Evolutionary conservation across 169 alveolate species (phyloP).

Genomic region (Eimeria sp.): DNA sequence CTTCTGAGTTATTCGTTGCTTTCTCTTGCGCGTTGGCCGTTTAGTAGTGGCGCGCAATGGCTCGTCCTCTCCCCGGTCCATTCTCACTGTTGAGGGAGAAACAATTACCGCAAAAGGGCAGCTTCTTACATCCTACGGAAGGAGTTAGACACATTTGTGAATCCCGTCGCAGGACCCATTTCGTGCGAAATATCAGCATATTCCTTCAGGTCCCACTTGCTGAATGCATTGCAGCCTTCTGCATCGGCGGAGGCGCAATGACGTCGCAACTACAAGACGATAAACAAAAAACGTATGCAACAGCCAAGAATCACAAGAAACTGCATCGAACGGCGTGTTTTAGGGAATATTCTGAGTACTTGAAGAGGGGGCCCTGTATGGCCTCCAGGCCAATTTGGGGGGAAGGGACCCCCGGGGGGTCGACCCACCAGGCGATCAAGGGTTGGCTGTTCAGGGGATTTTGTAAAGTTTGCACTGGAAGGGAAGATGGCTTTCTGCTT

Average conservation of each 20-base stretch:
- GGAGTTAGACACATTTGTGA: background rate
- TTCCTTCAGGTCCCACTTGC: background rate
- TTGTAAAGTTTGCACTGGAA: background rate
- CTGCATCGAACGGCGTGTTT: background rate
- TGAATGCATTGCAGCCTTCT: background rate
- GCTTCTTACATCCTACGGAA: background rate
- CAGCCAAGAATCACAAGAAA: background rate
- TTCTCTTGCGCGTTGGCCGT: conserved; percentile 44
- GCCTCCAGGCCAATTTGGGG: background rate
- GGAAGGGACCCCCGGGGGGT: conserved; percentile 27
- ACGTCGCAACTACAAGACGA: background rate
- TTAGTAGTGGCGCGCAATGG: background rate
- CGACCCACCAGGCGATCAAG: background rate
- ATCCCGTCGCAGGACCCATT: background rate
- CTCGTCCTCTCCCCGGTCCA: background rate
- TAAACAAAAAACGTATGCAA: background rate
- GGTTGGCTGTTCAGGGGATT: background rate
- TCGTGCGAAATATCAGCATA: background rate
- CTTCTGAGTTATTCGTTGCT: background rate
- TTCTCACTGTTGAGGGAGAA: background rate
- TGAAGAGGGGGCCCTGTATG: background rate
- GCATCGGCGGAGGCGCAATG: background rate
- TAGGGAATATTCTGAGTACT: background rate
- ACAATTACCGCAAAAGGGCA: background rate
- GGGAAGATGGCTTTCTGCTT: background rate